Conservation (phyloP, 2,329 filamentous ascomycete genomes). For the Diaporthe caulivora region DNA sequence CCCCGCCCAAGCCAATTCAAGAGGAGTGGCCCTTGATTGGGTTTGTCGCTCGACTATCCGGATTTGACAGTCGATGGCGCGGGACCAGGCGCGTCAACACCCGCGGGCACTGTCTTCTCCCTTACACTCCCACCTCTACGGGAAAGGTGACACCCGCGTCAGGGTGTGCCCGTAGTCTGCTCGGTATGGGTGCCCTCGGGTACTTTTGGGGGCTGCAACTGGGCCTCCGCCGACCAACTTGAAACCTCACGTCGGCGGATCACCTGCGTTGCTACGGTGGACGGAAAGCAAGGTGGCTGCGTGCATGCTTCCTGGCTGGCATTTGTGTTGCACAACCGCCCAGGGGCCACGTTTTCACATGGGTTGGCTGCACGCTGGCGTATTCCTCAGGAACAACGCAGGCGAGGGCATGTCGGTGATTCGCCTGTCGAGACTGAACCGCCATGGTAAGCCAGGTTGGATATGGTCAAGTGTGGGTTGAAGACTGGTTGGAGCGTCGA, state of each 20-base stretch:
- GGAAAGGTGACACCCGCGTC: neutral
- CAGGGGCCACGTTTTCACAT: neutral
- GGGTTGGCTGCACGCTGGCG: neutral
- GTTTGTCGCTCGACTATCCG: neutral
- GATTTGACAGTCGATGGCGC: constrained; percentile 1
- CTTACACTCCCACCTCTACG: neutral
- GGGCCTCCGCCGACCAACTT: neutral
- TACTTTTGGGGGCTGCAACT: neutral
- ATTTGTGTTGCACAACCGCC: neutral
- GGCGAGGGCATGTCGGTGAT: neutral
- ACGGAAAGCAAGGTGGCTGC: neutral
- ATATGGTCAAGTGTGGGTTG: neutral
- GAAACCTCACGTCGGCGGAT: neutral
- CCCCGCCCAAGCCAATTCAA: neutral
- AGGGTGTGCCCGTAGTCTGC: neutral
- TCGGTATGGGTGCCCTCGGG: neutral
- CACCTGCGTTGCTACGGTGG: constrained; percentile 10
- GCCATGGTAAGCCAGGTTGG: neutral
- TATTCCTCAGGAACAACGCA: neutral
- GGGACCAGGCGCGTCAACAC: neutral
- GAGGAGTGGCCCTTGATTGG: neutral
- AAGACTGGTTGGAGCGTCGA: neutral
- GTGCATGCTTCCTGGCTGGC: neutral
- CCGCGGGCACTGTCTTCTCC: neutral
- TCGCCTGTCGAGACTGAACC: neutral